A percentile compares a stretch with the other conserved stretches of the same genome.
Evolutionary conservation across 2,329 filamentous ascomycete species (phyloP).

Genomic region (Cladosporium sp.): DNA sequence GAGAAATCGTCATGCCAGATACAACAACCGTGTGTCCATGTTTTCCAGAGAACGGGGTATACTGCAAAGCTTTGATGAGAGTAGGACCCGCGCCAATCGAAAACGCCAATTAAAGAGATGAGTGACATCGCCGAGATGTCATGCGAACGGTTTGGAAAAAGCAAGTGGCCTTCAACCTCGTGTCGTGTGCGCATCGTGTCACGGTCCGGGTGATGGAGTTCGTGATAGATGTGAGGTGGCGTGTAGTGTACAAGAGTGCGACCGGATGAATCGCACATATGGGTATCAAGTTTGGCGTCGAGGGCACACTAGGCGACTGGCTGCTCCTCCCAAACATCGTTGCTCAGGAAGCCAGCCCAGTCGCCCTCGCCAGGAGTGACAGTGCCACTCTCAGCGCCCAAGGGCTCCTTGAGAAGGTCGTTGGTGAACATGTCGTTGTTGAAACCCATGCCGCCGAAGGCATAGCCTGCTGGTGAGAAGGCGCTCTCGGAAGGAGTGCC

Average conservation of each 20-base stretch:
- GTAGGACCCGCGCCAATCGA: neutral
- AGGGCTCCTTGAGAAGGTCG: conserved; percentile 22
- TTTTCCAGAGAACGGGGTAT: conserved; percentile 7
- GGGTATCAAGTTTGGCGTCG: neutral
- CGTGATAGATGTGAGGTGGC: neutral
- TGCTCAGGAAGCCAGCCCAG: conserved; percentile 16
- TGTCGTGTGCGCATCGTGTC: neutral
- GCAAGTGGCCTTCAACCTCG: neutral
- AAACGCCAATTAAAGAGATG: neutral
- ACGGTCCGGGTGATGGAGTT: neutral
- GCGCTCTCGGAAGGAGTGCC: conserved; percentile 25
- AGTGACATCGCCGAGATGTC: neutral
- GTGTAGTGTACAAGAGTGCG: conserved; percentile 1
- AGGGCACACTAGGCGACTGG: neutral
- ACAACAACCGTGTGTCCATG: conserved; percentile 5
- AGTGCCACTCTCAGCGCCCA: conserved; percentile 26
- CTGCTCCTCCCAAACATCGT: conserved; percentile 20
- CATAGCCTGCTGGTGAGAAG: conserved; percentile 24
- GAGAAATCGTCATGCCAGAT: conserved; percentile 1
- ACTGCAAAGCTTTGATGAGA: conserved; percentile 2
- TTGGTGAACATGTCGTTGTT: conserved; percentile 22
- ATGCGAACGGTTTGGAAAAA: neutral
- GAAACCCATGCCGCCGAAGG: conserved; percentile 25
- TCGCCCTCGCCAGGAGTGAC: conserved; percentile 23
- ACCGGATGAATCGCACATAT: neutral